Evolutionary conservation across 306 rosid genomes (phyloP).

Genomic region (Senna tora): DNA sequence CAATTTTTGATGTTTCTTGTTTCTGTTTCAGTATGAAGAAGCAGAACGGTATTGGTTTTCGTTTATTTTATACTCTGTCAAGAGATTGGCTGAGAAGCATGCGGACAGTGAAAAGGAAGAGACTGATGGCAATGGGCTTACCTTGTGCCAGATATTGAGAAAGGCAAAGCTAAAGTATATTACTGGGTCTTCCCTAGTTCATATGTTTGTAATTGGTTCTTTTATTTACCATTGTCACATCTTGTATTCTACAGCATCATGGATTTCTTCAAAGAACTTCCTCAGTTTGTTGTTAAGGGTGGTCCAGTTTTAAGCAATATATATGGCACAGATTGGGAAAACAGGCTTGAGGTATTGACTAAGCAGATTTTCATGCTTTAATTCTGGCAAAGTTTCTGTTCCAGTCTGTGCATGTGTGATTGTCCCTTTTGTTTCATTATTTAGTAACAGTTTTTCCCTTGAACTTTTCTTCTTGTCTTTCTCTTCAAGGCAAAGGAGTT

Average conservation of each 20-base stretch:
- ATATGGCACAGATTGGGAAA: slow-evolving; percentile 94
- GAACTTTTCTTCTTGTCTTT: slow-evolving; percentile 11
- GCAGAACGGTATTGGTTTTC: slow-evolving; percentile 70
- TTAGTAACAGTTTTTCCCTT: slow-evolving; percentile 1
- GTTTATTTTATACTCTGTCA: slow-evolving; percentile 56
- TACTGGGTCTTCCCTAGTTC: slow-evolving; percentile 29
- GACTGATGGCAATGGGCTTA: slow-evolving; percentile 46
- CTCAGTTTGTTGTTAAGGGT: slow-evolving; percentile 90
- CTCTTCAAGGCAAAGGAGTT: slow-evolving; percentile 47
- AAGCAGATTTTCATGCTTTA: slow-evolving; percentile 14
- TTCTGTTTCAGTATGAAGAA: slow-evolving; percentile 62
- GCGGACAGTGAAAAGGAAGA: slow-evolving; percentile 38
- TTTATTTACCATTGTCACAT: slow-evolving; percentile 33
- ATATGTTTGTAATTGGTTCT: slow-evolving; percentile 27
- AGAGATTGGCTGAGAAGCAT: slow-evolving; percentile 51
- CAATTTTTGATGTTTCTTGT: not conserved
- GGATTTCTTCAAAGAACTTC: slow-evolving; percentile 93
- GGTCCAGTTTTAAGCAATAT: slow-evolving; percentile 69
- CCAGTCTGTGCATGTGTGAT: not conserved
- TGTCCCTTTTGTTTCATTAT: slow-evolving; percentile 16
- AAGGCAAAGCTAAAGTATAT: slow-evolving; percentile 81
- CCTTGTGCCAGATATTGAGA: slow-evolving; percentile 76
- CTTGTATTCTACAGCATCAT: slow-evolving; percentile 60
- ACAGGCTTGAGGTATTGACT: slow-evolving; percentile 78
- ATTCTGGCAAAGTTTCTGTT: slow-evolving; percentile 15